Conservation (phyloP, 2,329 filamentous ascomycete species). For the Calcarisporium arbuscula region DNA sequence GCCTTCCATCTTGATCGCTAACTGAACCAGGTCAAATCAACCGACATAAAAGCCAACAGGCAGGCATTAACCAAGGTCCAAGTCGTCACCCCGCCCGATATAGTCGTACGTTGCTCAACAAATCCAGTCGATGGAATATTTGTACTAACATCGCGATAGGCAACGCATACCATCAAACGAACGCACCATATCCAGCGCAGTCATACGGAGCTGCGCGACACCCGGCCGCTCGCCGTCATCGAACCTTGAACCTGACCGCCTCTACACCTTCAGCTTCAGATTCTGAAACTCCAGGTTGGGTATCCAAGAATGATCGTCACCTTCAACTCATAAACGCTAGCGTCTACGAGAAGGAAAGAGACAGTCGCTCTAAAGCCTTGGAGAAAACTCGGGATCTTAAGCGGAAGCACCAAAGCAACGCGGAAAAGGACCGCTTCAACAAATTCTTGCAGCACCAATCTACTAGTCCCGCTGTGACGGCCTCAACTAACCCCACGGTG, state of each 20-base stretch:
- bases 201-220: conserved; percentile 30
- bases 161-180: conserved; percentile 24
- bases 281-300: conserved; percentile 41
- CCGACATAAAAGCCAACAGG: conserved; percentile 63
- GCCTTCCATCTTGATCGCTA: conserved; percentile 15
- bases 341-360: conserved; percentile 68
- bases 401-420: conserved; percentile 44
- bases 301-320: conserved; percentile 69
- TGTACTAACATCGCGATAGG: conserved; percentile 16
- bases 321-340: conserved; percentile 77
- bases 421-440: conserved; percentile 53
- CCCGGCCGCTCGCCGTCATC: conserved; percentile 34
- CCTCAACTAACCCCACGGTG: conserved; percentile 17
- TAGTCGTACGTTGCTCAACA: conserved; percentile 26
- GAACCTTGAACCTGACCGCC: conserved; percentile 59
- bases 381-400: conserved; percentile 60
- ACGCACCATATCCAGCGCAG: conserved; percentile 26
- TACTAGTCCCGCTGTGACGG: conserved; percentile 10
- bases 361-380: conserved; percentile 63
- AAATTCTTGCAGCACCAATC: conserved; percentile 26
- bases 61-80: conserved; percentile 26
- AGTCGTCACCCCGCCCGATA: conserved; percentile 21
- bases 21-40: conserved; percentile 64
- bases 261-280: conserved; percentile 25
- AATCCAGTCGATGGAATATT: conserved; percentile 1